Evolutionary conservation across 768 basidiomycete species (phyloP), one percentile per base, ranked within the genome.

Genomic region (Trametes villosa): DNA sequence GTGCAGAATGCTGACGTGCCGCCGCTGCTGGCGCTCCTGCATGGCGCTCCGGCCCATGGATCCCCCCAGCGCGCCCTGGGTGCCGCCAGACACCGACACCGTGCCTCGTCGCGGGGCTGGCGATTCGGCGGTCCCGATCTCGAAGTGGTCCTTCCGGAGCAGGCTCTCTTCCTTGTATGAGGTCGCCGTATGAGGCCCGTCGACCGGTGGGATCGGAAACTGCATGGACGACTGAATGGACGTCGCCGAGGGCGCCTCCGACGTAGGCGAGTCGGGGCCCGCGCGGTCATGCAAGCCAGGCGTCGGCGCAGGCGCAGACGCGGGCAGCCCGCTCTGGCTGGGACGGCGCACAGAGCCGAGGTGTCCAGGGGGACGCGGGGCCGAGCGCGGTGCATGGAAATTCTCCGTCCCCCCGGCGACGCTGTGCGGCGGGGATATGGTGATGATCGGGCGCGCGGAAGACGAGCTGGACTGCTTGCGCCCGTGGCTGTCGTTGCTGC

Each of bases 381-480:
- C 53, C 15, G 57, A 54, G n/a, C 62, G 65, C 3, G 62, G 62
- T 2, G 62, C 46, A 31, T 53, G 53, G 59, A 60, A 63, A 9
- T 40, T 27, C 2, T 41, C 50, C 9, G 20, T 42, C 1, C 34
- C 22, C 24, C 62, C 62, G 18, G 64, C 50, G 33, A 40, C 45
- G 22, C 45, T 59, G 36, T 47, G 60, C 9, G 68, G 68, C 27
- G 71, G 69, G 7, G 71, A 72, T 13, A 72, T 65, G 2, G 71
- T 72, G 60, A 72, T 72, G 36, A 67, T 66, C 2, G 69, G 71
- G 8, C 62, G 65, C 5, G 54, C 36, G 26, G 58, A 53, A 13
- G 58, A 53, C 13, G 56, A 53, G 15, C 61, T 59, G 45, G 56
- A 53, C 29, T 45, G 47, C 42, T 58, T 46, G 31, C 62, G 46